These are phyloP conservation scores for Zostera marina DNA, from an alignment of 116 monocot species.

Conservation along the genomic window DNA sequence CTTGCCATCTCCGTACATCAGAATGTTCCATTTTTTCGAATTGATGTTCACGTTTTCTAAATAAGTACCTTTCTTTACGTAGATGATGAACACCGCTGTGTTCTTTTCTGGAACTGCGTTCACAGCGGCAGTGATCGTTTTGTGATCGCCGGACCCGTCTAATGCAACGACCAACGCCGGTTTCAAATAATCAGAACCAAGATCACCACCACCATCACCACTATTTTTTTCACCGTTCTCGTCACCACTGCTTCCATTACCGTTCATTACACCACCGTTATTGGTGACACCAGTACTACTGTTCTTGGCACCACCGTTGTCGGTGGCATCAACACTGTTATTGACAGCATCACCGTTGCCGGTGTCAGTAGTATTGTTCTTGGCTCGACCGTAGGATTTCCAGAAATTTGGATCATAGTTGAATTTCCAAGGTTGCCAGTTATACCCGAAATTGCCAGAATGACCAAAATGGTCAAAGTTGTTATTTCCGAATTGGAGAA, in stretches of 20 bases:
- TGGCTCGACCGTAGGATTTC: not conserved
- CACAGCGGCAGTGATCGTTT: constrained; percentile 22
- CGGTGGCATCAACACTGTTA: not conserved
- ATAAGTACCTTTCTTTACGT: constrained; percentile 33
- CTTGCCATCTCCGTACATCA: constrained; percentile 35
- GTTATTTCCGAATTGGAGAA: constrained; percentile 1
- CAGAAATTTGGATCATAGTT: not conserved
- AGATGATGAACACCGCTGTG: constrained; percentile 16
- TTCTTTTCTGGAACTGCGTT: constrained; percentile 12
- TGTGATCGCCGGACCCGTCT: constrained; percentile 22
- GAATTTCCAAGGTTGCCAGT: not conserved
- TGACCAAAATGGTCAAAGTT: not conserved
- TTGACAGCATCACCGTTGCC: no score
- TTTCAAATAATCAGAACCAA: not conserved
- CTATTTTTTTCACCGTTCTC: not conserved
- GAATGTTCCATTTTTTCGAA: constrained; percentile 18
- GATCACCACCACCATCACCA: not conserved
- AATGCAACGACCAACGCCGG: constrained; percentile 15
- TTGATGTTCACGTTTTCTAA: constrained; percentile 20
- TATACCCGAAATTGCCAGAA: not conserved
- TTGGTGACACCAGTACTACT: not conserved
- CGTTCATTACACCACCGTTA: not conserved
- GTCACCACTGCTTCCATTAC: not conserved
- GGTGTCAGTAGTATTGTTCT: no score
- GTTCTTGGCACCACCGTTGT: not conserved